phyloP scores from a whole-genome alignment of 2,329 filamentous ascomycete species.

The Sclerotinia glacialis region DNA sequence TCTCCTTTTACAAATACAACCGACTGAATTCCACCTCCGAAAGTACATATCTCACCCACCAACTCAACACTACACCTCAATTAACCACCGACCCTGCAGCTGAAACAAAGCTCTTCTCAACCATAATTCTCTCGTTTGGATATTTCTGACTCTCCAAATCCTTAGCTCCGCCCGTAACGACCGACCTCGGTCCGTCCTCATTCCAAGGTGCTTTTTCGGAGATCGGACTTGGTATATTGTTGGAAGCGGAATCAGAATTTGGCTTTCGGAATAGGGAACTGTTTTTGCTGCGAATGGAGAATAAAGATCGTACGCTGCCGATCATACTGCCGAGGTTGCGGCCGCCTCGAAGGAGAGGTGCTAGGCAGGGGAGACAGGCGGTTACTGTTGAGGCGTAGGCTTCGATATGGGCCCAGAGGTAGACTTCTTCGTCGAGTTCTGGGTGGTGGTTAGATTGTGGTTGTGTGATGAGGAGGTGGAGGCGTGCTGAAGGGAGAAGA shows the following conservation, averaged over 20 bases:
- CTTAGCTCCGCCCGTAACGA: not conserved
- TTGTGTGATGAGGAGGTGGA: not conserved
- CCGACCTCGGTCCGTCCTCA: not conserved
- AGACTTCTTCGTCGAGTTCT: slow-evolving; percentile 12
- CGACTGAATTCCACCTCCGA: no score
- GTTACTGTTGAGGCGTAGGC: slow-evolving; percentile 8
- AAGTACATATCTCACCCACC: not conserved
- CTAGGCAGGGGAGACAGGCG: slow-evolving; percentile 11
- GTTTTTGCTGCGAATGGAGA: slow-evolving; percentile 10
- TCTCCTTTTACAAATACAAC: not conserved
- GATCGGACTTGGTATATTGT: not conserved
- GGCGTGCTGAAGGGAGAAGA: not conserved
- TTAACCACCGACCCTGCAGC: not conserved
- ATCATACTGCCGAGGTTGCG: slow-evolving; percentile 13
- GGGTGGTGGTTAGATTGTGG: not conserved
- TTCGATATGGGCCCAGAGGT: slow-evolving; percentile 18
- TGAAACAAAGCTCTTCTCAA: slow-evolving; percentile 13
- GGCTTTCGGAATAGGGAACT: not conserved
- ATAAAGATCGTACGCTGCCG: slow-evolving; percentile 6
- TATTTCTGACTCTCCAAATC: slow-evolving; percentile 12
- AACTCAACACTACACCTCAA: not conserved
- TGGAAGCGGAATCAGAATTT: not conserved
- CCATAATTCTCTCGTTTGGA: not conserved
- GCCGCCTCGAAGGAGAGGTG: slow-evolving; percentile 6
- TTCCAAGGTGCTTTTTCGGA: slow-evolving; percentile 9